Evolutionary conservation across 495 filamentous ascomycete genomes (phyloP).

Genomic region (Cetradonia linearis): DNA sequence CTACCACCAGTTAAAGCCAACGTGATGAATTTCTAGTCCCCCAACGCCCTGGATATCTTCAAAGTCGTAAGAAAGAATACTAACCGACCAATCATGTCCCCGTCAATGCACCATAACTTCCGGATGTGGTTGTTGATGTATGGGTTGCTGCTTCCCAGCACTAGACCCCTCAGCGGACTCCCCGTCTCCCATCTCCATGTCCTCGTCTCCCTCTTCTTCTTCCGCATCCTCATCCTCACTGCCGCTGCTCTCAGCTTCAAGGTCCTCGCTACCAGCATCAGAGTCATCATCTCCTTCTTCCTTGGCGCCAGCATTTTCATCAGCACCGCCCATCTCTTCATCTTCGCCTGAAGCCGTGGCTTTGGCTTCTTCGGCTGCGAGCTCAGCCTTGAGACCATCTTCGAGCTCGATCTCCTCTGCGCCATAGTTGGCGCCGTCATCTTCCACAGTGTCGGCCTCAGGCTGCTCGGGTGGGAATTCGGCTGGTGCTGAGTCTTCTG

Average conservation of each 20-base stretch:
- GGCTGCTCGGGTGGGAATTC: conserved; percentile 97
- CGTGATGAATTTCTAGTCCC: conserved; percentile 1
- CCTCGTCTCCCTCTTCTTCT: conserved; percentile 62
- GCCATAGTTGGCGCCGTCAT: conserved; percentile 78
- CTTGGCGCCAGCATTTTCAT: conserved; percentile 41
- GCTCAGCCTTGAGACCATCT: conserved; percentile 46
- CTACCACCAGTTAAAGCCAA: not conserved
- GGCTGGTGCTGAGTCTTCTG: conserved; percentile 86
- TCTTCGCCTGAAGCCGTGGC: conserved; percentile 44
- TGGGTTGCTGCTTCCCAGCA: conserved; percentile 28
- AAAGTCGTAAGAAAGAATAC: conserved; percentile 1
- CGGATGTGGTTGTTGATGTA: conserved; percentile 32
- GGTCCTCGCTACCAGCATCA: conserved; percentile 85
- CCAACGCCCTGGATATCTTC: conserved; percentile 16
- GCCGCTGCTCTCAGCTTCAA: conserved; percentile 86
- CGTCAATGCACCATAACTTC: conserved; percentile 46
- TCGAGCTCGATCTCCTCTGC: conserved; percentile 55
- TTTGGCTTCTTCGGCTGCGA: conserved; percentile 46
- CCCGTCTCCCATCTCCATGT: conserved; percentile 68
- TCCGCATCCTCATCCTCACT: conserved; percentile 79
- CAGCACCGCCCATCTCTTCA: conserved; percentile 73
- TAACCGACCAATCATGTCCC: not conserved
- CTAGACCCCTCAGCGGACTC: conserved; percentile 33
- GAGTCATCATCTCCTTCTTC: conserved; percentile 70
- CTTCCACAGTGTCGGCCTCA: conserved; percentile 75